Evolutionary conservation across 495 filamentous ascomycete genomes (phyloP).

Genomic region (Penicillium ochrochloron): DNA sequence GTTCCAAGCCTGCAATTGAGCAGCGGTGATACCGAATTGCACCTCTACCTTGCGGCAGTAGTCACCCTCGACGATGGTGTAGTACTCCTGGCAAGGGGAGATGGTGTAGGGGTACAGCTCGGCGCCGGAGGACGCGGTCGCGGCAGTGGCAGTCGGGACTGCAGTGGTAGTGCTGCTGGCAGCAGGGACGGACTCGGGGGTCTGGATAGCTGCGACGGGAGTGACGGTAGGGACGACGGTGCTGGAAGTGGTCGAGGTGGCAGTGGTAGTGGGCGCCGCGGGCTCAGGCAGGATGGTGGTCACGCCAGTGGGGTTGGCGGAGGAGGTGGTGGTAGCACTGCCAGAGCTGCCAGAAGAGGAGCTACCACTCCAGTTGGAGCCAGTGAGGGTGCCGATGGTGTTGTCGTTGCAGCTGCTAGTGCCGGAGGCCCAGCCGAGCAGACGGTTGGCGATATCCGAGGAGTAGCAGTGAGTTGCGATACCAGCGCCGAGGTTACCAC

Average conservation of each 20-base stretch:
- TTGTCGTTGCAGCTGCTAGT: conserved; percentile 27
- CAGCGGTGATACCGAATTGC: conserved; percentile 30
- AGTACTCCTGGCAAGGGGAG: conserved; percentile 46
- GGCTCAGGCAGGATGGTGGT: conserved; percentile 12
- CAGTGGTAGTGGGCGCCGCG: conserved; percentile 8
- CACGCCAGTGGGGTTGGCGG: conserved; percentile 11
- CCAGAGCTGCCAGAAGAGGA: conserved; percentile 24
- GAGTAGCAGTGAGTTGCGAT: conserved; percentile 60
- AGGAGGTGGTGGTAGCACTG: background rate
- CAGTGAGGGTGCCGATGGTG: conserved; percentile 20
- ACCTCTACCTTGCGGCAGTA: conserved; percentile 45
- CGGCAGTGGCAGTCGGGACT: conserved; percentile 17
- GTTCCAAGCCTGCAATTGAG: conserved; percentile 45
- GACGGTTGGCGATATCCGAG: conserved; percentile 61
- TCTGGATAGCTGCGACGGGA: conserved; percentile 20
- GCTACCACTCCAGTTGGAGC: conserved; percentile 10
- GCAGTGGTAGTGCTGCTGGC: conserved; percentile 9
- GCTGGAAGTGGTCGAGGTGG: conserved; percentile 10
- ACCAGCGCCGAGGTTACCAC: conserved; percentile 54
- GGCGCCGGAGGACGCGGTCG: conserved; percentile 1
- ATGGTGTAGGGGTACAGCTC: conserved; percentile 40
- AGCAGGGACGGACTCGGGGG: conserved; percentile 12
- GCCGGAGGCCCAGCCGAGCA: conserved; percentile 52
- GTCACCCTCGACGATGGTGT: conserved; percentile 46
- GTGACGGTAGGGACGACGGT: conserved; percentile 12